Evolutionary conservation across 2,329 filamentous ascomycete genomes (phyloP).

Genomic region (Colletotrichum trifolii): DNA sequence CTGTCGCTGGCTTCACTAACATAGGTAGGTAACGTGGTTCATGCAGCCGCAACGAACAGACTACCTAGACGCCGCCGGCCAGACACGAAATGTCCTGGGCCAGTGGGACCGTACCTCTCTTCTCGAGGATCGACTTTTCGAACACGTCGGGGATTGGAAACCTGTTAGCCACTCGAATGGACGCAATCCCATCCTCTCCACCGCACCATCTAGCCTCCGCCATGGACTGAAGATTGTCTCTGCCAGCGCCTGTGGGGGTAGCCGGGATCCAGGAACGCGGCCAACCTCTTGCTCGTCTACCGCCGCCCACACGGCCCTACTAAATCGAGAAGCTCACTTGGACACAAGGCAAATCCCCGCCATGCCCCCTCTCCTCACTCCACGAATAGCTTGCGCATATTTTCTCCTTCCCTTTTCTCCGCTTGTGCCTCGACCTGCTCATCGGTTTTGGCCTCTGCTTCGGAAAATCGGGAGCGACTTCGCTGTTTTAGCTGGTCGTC

Average conservation of each 20-base stretch:
- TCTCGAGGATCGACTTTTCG: too few species aligned
- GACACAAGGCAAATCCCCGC: constrained; percentile 2
- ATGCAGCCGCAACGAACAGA: too few species aligned
- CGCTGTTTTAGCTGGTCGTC: too few species aligned
- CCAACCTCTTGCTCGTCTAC: constrained; percentile 9
- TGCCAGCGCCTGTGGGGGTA: background rate
- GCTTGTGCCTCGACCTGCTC: constrained; percentile 5
- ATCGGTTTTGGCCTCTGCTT: background rate
- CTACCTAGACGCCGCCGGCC: too few species aligned
- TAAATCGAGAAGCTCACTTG: constrained; percentile 31
- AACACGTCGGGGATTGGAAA: background rate
- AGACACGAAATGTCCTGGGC: too few species aligned
- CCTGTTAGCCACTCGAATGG: constrained; percentile 23
- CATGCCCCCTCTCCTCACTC: background rate
- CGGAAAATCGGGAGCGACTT: too few species aligned
- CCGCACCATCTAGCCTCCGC: constrained; percentile 4
- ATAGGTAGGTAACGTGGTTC: too few species aligned
- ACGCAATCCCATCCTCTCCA: background rate
- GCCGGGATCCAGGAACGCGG: constrained; percentile 33
- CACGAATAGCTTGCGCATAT: too few species aligned
- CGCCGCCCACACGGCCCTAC: constrained; percentile 25
- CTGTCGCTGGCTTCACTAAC: too few species aligned
- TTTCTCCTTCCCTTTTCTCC: background rate
- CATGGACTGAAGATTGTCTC: too few species aligned
- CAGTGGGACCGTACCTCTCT: background rate